Percentiles rank a stretch among this genome's conserved stretches.
Evolutionary conservation across 2,329 filamentous ascomycete genomes (phyloP).

Genomic region (Pseudopyrenochaeta lycopersici): DNA sequence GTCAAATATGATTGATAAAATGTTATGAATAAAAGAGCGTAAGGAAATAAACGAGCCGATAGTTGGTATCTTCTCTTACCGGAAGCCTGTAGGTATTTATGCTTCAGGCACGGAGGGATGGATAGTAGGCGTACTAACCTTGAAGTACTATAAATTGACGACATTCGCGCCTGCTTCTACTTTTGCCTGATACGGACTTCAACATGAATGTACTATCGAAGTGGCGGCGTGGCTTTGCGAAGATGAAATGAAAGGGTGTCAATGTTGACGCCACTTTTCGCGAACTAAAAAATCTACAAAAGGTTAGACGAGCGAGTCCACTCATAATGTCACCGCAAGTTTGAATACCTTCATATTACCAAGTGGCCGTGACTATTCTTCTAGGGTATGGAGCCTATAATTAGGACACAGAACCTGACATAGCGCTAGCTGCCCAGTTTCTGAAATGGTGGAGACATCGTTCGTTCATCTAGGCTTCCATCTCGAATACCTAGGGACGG

Average conservation of each 20-base stretch:
- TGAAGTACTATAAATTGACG: background rate
- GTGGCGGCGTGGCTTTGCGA: background rate
- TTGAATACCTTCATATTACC: too few relatives aligned
- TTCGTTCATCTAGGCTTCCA: background rate
- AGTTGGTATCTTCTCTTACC: background rate
- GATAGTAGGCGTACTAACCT: background rate
- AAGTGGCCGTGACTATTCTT: too few relatives aligned
- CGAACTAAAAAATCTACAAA: background rate
- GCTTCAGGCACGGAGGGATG: background rate
- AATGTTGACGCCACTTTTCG: background rate
- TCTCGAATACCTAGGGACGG: background rate
- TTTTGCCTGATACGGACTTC: background rate
- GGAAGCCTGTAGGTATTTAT: background rate
- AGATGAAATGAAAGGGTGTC: background rate
- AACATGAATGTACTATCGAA: background rate
- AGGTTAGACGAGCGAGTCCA: background rate
- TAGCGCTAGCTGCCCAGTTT: background rate
- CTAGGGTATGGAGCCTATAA: background rate
- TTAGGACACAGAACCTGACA: background rate
- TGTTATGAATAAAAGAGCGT: background rate
- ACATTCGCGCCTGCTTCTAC: background rate
- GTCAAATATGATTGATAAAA: background rate
- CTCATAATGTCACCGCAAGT: too few relatives aligned
- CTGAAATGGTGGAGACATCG: background rate
- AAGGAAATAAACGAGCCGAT: background rate